Conservation (phyloP, 2,329 filamentous ascomycete genomes). For the Polychaeton citri region DNA sequence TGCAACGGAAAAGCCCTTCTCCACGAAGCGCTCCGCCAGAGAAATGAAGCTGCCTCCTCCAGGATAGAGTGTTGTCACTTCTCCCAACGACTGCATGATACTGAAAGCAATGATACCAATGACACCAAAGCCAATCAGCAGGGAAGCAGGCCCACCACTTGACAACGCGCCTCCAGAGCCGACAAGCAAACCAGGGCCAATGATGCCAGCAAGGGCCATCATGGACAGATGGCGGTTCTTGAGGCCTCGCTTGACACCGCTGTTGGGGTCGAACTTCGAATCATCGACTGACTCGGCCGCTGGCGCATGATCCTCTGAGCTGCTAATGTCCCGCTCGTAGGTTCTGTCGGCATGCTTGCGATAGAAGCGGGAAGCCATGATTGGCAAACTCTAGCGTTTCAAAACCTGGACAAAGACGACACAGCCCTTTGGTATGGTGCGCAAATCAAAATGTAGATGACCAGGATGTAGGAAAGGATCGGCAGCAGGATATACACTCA, state of each 20-base stretch:
- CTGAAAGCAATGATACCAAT: conserved; percentile 55
- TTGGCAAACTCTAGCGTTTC: no score
- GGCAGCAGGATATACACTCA: no score
- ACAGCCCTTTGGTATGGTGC: no score
- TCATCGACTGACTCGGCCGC: not conserved
- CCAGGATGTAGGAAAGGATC: no score
- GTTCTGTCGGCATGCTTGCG: not conserved
- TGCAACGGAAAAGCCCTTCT: conserved; percentile 54
- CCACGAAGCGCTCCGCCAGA: conserved; percentile 56
- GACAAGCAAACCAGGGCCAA: conserved; percentile 58
- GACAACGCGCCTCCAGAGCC: conserved; percentile 57
- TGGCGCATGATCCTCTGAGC: not conserved
- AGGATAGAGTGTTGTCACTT: conserved; percentile 61
- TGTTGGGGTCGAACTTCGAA: conserved; percentile 38
- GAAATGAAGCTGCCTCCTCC: conserved; percentile 59
- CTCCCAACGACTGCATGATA: conserved; percentile 62
- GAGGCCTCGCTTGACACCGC: conserved; percentile 54
- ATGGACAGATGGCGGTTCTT: conserved; percentile 56
- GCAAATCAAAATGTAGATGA: no score
- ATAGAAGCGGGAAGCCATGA: not conserved
- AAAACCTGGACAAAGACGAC: no score
- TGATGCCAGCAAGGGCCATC: conserved; percentile 37
- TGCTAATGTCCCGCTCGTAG: not conserved
- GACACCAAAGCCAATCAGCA: conserved; percentile 60
- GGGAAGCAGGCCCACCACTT: conserved; percentile 55